Conservation (phyloP, 495 filamentous ascomycete species). For the Xylaria cubensis region DNA sequence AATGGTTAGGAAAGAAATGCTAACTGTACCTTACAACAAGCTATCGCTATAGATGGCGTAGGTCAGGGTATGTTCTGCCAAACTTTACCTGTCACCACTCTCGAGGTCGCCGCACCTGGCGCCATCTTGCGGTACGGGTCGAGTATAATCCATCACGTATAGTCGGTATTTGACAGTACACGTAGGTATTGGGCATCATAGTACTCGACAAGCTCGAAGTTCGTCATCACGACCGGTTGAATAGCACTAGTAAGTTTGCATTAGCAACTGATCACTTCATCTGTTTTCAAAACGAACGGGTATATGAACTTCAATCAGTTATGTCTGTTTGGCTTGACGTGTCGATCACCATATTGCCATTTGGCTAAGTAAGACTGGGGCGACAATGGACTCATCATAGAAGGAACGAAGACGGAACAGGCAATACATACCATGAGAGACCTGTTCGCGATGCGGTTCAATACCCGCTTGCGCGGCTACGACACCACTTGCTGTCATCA, state of each 20-base stretch:
- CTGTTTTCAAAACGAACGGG: background rate
- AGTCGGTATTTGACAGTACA: slow-evolving; percentile 74
- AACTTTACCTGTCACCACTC: background rate
- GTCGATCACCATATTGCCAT: slow-evolving; percentile 80
- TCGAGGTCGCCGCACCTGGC: background rate
- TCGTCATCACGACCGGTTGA: slow-evolving; percentile 2
- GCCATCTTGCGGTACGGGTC: background rate
- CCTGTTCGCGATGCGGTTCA: background rate
- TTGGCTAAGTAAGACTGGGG: slow-evolving; percentile 84
- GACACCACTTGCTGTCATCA: background rate
- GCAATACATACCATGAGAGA: slow-evolving; percentile 40
- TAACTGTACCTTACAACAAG: slow-evolving; percentile 34
- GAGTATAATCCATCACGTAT: slow-evolving; percentile 48
- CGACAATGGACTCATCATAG: slow-evolving; percentile 90
- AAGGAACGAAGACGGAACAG: slow-evolving; percentile 33
- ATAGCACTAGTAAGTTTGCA: background rate
- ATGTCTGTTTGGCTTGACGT: slow-evolving; percentile 92
- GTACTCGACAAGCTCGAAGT: slow-evolving; percentile 17
- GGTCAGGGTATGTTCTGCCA: background rate
- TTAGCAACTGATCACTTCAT: slow-evolving; percentile 5
- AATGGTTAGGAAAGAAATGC: background rate
- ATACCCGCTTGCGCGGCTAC: slow-evolving; percentile 7
- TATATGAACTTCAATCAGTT: slow-evolving; percentile 61
- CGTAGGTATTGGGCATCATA: slow-evolving; percentile 61
- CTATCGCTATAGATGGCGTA: background rate